Conservation (phyloP, 2,329 filamentous ascomycete genomes). For the Talaromyces sp. region DNA sequence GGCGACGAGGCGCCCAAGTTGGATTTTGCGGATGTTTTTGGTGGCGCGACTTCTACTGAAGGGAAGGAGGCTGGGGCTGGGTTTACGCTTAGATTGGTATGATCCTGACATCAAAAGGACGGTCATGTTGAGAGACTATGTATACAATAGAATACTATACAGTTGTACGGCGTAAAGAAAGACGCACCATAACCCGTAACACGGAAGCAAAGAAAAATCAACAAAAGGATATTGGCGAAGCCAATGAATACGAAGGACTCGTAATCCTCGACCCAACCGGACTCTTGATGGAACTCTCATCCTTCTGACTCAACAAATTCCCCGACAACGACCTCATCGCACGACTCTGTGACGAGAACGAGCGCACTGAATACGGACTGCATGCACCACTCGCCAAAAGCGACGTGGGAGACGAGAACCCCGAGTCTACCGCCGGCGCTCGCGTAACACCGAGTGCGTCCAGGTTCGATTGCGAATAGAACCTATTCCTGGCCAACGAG, state of each 20-base stretch:
- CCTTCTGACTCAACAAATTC: not conserved
- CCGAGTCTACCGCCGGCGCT: conserved; percentile 2
- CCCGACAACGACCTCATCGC: not conserved
- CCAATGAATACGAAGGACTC: conserved; percentile 8
- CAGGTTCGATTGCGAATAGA: conserved; percentile 9
- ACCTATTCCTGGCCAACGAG: not conserved
- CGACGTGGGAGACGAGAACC: conserved; percentile 1
- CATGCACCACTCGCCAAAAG: not conserved
- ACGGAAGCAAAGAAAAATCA: not conserved
- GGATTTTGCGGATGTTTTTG: conserved; percentile 71
- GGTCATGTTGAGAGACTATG: not conserved
- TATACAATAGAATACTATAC: conserved; percentile 5
- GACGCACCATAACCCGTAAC: not conserved
- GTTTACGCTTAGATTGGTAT: conserved; percentile 58
- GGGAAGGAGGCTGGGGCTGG: conserved; percentile 57
- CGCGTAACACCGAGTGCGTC: conserved; percentile 7
- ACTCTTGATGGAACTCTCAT: not conserved
- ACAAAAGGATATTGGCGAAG: conserved; percentile 11
- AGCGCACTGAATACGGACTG: not conserved
- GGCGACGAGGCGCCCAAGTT: conserved; percentile 64
- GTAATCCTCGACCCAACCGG: not conserved
- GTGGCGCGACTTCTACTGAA: conserved; percentile 52
- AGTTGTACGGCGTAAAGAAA: not conserved
- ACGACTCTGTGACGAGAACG: not conserved
- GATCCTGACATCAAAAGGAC: not conserved